Percentiles rank a stretch among this genome's conserved stretches.
phyloP scores from a whole-genome alignment of 2,329 filamentous ascomycete species.

The Fonsecaea nubica region DNA sequence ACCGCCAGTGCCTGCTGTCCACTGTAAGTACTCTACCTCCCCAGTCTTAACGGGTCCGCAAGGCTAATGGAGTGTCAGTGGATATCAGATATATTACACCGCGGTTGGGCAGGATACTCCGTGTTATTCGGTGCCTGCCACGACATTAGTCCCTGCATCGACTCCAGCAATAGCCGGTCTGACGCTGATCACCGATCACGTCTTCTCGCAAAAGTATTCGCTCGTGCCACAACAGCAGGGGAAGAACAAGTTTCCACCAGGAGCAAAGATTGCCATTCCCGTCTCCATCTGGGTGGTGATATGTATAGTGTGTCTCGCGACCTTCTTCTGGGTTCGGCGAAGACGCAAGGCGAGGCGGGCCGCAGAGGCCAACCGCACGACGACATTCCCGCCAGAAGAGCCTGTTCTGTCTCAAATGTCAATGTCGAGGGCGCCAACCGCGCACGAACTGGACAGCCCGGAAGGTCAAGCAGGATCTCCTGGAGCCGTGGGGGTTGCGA shows the following conservation, averaged over 20 bases:
- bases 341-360: slow-evolving; percentile 28
- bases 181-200: slow-evolving; percentile 40
- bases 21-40: slow-evolving; percentile 30
- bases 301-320: slow-evolving; percentile 13
- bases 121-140: slow-evolving; percentile 37
- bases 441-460: slow-evolving; percentile 38
- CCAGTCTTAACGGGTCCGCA: background rate
- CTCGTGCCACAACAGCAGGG: slow-evolving; percentile 20
- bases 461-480: slow-evolving; percentile 25
- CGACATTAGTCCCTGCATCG: slow-evolving; percentile 36
- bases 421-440: slow-evolving; percentile 28
- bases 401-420: slow-evolving; percentile 28
- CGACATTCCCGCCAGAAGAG: slow-evolving; percentile 39
- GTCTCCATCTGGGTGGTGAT: slow-evolving; percentile 30
- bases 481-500: slow-evolving; percentile 7
- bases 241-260: slow-evolving; percentile 27
- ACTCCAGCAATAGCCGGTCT: slow-evolving; percentile 35
- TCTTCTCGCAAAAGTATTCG: slow-evolving; percentile 38
- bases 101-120: slow-evolving; percentile 39
- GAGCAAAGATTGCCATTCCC: slow-evolving; percentile 38
- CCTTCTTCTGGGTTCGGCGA: slow-evolving; percentile 27
- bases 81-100: slow-evolving; percentile 40
- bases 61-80: slow-evolving; percentile 34
- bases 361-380: slow-evolving; percentile 23
- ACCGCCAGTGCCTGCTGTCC: slow-evolving; percentile 40